phyloP scores from a whole-genome alignment of 2,329 filamentous ascomycete species.

The Fusarium cyanostomum region DNA sequence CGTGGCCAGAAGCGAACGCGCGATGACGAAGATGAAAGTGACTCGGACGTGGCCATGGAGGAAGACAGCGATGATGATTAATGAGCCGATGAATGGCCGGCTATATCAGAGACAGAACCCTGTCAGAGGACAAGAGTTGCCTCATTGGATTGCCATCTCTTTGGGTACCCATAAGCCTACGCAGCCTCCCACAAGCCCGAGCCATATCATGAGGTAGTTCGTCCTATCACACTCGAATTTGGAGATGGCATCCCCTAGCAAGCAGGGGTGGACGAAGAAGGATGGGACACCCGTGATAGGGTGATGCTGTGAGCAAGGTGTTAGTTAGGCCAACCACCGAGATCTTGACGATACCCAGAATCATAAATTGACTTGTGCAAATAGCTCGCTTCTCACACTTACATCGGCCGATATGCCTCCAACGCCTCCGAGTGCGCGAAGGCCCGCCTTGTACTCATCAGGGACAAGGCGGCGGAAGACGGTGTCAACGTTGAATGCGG shows the following conservation, averaged over 20 bases:
- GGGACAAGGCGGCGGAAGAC: constrained; percentile 78
- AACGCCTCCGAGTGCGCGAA: constrained; percentile 70
- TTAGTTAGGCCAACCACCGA: constrained; percentile 55
- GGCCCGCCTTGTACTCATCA: constrained; percentile 66
- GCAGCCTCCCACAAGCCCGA: constrained; percentile 84
- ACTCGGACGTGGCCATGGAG: constrained; percentile 74
- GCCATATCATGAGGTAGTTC: constrained; percentile 86
- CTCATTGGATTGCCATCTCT: constrained; percentile 65
- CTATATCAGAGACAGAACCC: constrained; percentile 28
- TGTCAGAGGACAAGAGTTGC: constrained; percentile 11
- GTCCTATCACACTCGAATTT: constrained; percentile 68
- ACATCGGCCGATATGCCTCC: constrained; percentile 82
- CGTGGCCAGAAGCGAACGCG: constrained; percentile 76
- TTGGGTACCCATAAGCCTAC: constrained; percentile 82
- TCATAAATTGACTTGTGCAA: constrained; percentile 45
- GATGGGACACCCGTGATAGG: constrained; percentile 79
- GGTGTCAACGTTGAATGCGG: constrained; percentile 70
- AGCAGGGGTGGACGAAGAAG: constrained; percentile 94
- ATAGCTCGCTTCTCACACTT: constrained; percentile 54
- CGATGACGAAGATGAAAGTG: constrained; percentile 72
- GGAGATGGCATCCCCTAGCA: constrained; percentile 82
- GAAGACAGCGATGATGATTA: constrained; percentile 78
- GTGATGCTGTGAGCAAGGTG: constrained; percentile 71
- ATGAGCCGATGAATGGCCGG: constrained; percentile 37
- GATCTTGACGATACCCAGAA: constrained; percentile 44